phyloP scores from a whole-genome alignment of 148 eudicot species.

The Diospyros lotus region DNA sequence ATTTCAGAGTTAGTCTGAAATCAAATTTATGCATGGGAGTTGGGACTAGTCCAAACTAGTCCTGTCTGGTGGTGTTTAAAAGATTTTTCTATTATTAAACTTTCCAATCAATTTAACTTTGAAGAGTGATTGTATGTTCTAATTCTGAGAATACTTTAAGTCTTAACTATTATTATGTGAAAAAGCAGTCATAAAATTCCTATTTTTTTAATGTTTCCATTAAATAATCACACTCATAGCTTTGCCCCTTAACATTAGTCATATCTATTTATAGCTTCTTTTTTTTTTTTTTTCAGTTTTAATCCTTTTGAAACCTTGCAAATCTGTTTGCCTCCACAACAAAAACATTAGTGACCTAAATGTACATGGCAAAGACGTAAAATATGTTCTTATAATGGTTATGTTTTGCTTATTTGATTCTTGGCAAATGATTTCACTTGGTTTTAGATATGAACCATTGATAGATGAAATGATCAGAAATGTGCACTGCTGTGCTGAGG shows the following conservation, averaged over 20 bases:
- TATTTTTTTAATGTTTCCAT: background rate
- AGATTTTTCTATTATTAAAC: background rate
- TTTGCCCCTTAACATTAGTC: background rate
- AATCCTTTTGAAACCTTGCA: background rate
- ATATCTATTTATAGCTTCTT: background rate
- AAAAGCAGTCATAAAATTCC: background rate
- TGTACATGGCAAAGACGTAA: background rate
- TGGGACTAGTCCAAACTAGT: background rate
- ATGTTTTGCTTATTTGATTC: background rate
- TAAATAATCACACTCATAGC: background rate
- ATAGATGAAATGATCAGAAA: background rate
- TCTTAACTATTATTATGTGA: background rate
- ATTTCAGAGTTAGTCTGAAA: background rate
- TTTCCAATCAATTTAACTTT: background rate
- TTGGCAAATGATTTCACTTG: background rate
- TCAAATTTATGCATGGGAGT: background rate
- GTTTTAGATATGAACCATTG: constrained; percentile 2
- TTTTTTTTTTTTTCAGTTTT: background rate
- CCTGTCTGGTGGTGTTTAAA: no score
- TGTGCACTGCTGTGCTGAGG: background rate
- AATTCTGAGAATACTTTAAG: background rate
- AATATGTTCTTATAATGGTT: background rate
- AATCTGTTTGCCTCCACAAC: constrained; percentile 1
- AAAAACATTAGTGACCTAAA: background rate
- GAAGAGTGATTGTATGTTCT: background rate